Evolutionary conservation across 805 yeast genomes (phyloP).

Genomic region (Tetrapisispora namnaoensis): DNA sequence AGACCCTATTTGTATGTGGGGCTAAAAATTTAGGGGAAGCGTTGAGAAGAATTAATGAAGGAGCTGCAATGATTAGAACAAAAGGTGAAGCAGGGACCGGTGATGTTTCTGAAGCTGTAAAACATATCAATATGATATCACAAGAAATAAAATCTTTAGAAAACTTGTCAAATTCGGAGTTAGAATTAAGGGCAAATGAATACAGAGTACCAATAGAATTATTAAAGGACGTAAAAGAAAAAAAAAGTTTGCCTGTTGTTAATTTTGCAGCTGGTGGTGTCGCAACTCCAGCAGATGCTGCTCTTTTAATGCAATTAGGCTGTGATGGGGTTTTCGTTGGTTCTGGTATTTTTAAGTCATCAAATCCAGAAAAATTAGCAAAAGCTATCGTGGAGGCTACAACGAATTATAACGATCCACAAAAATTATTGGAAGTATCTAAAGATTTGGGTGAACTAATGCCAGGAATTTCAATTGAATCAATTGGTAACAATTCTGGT

Average conservation of each 20-base stretch:
- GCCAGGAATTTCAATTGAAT: conserved; percentile 57
- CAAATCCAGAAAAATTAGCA: conserved; percentile 63
- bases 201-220: conserved; percentile 51
- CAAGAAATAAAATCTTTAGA: conserved; percentile 35
- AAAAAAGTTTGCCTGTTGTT: conserved; percentile 67
- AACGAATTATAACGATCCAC: conserved; percentile 55
- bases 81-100: conserved; percentile 91
- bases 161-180: conserved; percentile 34
- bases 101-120: conserved; percentile 73
- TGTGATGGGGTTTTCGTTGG: conserved; percentile 73
- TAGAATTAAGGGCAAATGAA: conserved; percentile 43
- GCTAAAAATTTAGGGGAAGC: conserved; percentile 78
- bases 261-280: conserved; percentile 86
- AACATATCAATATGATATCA: conserved; percentile 55
- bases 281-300: conserved; percentile 84
- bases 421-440: conserved; percentile 50
- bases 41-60: conserved; percentile 65
- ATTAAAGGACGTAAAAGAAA: conserved; percentile 34
- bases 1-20: conserved; percentile 77
- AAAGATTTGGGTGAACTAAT: conserved; percentile 65
- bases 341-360: conserved; percentile 67
- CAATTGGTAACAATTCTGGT: conserved; percentile 29
- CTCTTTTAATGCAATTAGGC: conserved; percentile 72
- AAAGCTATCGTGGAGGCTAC: conserved; percentile 73
- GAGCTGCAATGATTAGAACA: conserved; percentile 81